phyloP scores from a whole-genome alignment of 352 stramenopile genomes.

The Albugo laibachii region DNA sequence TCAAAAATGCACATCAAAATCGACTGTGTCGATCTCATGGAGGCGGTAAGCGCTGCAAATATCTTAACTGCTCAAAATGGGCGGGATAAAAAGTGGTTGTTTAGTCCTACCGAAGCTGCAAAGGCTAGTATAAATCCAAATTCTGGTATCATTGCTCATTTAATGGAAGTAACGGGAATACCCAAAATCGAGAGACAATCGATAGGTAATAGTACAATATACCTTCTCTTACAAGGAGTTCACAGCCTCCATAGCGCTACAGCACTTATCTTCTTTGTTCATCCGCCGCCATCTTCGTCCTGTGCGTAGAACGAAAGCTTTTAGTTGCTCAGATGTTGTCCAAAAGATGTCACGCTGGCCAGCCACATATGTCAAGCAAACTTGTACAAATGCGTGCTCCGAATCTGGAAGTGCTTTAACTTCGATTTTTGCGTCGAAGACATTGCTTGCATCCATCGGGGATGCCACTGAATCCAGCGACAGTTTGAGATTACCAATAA shows the following conservation, averaged over 20 bases:
- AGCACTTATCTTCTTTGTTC: no score
- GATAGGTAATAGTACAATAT: no score
- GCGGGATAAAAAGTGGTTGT: slow-evolving; percentile 4
- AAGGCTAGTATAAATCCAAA: no score
- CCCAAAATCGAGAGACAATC: no score
- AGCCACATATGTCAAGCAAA: slow-evolving; percentile 23
- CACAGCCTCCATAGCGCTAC: no score
- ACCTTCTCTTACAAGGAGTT: no score
- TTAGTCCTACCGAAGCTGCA: no score
- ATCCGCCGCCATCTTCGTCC: slow-evolving; percentile 42
- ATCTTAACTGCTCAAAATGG: slow-evolving; percentile 61
- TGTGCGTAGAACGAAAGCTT: slow-evolving; percentile 33
- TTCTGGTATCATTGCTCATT: no score
- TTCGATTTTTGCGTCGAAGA: not conserved
- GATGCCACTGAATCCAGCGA: slow-evolving; percentile 2
- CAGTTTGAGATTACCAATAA: not conserved
- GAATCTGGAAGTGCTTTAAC: not conserved
- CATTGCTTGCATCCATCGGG: not conserved
- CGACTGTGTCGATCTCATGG: slow-evolving; percentile 64
- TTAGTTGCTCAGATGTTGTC: slow-evolving; percentile 28
- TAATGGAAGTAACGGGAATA: no score
- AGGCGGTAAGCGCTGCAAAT: slow-evolving; percentile 63
- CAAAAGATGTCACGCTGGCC: slow-evolving; percentile 45
- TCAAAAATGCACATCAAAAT: slow-evolving; percentile 73
- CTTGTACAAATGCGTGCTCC: slow-evolving; percentile 3